phyloP scores from a whole-genome alignment of 139 green algal species.

The Diplosphaera chodatii region DNA sequence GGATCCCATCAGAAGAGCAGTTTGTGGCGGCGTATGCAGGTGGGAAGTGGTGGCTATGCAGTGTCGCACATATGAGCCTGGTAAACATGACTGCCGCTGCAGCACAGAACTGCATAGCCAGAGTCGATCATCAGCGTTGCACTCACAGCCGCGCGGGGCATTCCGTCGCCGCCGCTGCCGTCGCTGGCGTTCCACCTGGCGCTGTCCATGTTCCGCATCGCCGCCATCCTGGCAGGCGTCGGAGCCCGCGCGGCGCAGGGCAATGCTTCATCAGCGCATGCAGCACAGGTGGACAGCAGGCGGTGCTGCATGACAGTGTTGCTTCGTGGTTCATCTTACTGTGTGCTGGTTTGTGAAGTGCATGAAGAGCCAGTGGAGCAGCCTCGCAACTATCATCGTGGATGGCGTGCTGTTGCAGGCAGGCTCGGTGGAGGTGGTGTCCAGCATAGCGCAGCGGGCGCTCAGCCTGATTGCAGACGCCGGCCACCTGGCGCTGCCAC shows the following conservation, averaged over 20 bases:
- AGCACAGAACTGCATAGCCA: no score
- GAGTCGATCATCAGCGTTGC: no score
- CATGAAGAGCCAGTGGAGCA: no score
- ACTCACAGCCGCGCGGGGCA: no score
- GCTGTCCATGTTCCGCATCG: constrained; percentile 83
- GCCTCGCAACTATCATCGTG: no score
- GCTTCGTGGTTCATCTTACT: no score
- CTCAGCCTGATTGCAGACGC: constrained; percentile 40
- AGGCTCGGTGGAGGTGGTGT: constrained; percentile 49
- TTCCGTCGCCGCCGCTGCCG: constrained; percentile 25
- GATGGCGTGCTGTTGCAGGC: constrained; percentile 15
- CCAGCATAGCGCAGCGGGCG: constrained; percentile 50
- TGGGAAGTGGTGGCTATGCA: no score
- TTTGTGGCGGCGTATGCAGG: constrained; percentile 78
- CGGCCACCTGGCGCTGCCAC: constrained; percentile 1
- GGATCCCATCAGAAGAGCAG: constrained; percentile 72
- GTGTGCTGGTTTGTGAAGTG: no score
- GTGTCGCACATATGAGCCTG: no score
- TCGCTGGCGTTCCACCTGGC: constrained; percentile 89
- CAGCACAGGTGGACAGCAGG: constrained; percentile 33
- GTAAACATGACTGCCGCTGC: no score
- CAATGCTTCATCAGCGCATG: constrained; percentile 77
- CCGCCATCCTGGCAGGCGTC: constrained; percentile 88
- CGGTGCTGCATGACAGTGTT: background rate
- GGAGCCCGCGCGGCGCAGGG: constrained; percentile 60